Evolutionary conservation across 495 filamentous ascomycete species (phyloP).

Genomic region (Pseudoneurospora amorphoporcata): DNA sequence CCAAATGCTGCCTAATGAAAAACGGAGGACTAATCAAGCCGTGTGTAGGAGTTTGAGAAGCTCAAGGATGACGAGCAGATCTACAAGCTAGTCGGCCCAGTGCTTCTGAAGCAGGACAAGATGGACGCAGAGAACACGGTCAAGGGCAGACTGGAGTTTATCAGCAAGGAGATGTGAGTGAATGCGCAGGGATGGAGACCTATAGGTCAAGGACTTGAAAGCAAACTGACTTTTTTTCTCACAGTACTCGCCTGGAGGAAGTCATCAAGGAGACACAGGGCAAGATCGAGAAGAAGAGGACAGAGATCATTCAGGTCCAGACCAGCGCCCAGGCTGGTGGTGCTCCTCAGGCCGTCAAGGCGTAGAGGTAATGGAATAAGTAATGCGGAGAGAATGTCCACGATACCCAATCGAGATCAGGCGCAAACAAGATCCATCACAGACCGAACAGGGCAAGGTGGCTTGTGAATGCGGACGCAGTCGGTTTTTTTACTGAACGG

Average conservation of each 20-base stretch:
- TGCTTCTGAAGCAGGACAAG: slow-evolving; percentile 89
- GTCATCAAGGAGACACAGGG: slow-evolving; percentile 71
- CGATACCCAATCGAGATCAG: not conserved
- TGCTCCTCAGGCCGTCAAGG: slow-evolving; percentile 10
- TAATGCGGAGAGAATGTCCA: not conserved
- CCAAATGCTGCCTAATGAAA: not conserved
- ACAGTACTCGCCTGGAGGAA: slow-evolving; percentile 69
- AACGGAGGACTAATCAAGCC: not conserved
- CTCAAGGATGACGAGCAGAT: slow-evolving; percentile 75
- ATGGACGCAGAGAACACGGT: slow-evolving; percentile 81
- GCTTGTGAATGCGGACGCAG: not conserved
- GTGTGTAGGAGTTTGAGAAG: slow-evolving; percentile 61
- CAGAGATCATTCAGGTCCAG: slow-evolving; percentile 39
- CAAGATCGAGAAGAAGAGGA: slow-evolving; percentile 70
- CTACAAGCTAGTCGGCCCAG: slow-evolving; percentile 89
- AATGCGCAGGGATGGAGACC: not conserved
- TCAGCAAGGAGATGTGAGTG: slow-evolving; percentile 79
- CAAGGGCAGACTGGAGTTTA: slow-evolving; percentile 81
- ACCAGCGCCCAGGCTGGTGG: slow-evolving; percentile 28
- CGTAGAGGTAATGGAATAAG: slow-evolving; percentile 2
- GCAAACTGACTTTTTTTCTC: slow-evolving; percentile 2
- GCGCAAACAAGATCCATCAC: not conserved
- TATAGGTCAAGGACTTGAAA: not conserved
- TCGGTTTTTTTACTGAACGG: not conserved
- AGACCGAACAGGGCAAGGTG: not conserved